Evolutionary conservation across 257 asterid genomes (phyloP).

Genomic region (Solanum lignicaule): DNA sequence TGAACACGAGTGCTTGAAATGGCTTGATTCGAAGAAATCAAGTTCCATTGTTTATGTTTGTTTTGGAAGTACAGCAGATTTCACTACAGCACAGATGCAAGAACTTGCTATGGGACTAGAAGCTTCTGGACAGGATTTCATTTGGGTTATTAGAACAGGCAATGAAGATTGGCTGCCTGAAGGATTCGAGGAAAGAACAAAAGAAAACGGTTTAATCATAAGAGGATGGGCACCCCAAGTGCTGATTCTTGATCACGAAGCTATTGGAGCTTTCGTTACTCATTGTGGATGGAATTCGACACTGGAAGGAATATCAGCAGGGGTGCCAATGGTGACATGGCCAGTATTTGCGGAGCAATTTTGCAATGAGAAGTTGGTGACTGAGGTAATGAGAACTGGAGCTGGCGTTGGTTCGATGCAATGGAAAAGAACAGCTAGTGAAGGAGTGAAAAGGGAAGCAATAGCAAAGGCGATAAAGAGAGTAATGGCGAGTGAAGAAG

Average conservation of each 20-base stretch:
- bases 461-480: constrained; percentile 21
- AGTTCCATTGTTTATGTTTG: constrained; percentile 55
- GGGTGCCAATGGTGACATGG: constrained; percentile 48
- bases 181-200: constrained; percentile 46
- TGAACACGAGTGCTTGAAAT: constrained; percentile 35
- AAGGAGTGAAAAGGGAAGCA: constrained; percentile 31
- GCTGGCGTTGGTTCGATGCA: constrained; percentile 20
- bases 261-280: constrained; percentile 38
- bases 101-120: constrained; percentile 67
- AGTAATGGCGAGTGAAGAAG: constrained; percentile 24
- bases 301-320: constrained; percentile 30
- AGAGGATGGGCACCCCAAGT: constrained; percentile 74
- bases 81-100: constrained; percentile 32
- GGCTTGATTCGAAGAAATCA: constrained; percentile 51
- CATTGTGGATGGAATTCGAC: constrained; percentile 61
- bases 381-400: constrained; percentile 22
- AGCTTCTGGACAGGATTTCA: constrained; percentile 39
- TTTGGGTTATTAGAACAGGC: constrained; percentile 52
- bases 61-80: constrained; percentile 42
- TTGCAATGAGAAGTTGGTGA: constrained; percentile 30
- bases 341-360: constrained; percentile 36
- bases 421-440: constrained; percentile 18
- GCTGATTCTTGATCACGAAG: constrained; percentile 31
- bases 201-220: constrained; percentile 42
- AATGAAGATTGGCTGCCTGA: constrained; percentile 40